A percentile compares a stretch with the other conserved stretches of the same genome.
Conservation (phyloP, 2,329 filamentous ascomycete genomes). For the Xylaria hypoxylon region DNA sequence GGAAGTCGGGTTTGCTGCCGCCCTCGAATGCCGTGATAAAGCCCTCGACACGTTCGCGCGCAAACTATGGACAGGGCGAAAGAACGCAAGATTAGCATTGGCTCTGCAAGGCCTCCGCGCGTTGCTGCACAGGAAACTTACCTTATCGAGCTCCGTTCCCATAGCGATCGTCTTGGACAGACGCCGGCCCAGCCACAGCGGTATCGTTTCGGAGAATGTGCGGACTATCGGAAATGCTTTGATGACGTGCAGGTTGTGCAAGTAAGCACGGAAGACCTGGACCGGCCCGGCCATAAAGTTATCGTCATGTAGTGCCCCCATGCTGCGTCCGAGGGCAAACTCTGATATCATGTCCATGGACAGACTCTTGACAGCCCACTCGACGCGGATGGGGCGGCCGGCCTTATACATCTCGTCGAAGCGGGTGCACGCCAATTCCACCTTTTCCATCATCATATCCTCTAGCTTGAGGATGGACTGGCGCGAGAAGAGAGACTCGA, state of each 20-base stretch:
- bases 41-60: conserved; percentile 8
- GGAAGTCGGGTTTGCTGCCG: conserved; percentile 4
- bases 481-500: conserved; percentile 8
- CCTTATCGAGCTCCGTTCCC: conserved; percentile 10
- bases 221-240: conserved; percentile 5
- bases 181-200: conserved; percentile 5
- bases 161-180: conserved; percentile 11
- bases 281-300: conserved; percentile 7
- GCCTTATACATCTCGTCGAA: conserved; percentile 9
- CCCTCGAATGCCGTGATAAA: conserved; percentile 8
- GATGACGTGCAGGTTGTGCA: conserved; percentile 9
- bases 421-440: conserved; percentile 3
- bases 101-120: neutral
- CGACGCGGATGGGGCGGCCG: conserved; percentile 5
- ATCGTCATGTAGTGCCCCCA: conserved; percentile 4
- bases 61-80: conserved; percentile 7
- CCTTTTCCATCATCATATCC: conserved; percentile 10
- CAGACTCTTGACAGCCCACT: conserved; percentile 8
- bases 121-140: neutral
- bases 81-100: conserved; percentile 5
- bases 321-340: conserved; percentile 6
- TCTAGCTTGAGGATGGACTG: conserved; percentile 5
- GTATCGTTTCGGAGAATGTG: conserved; percentile 2
- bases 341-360: conserved; percentile 12
- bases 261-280: conserved; percentile 10